Evolutionary conservation across 192 early-diverging fungal genomes (phyloP), one percentile per base, ranked within the genome.

Genomic region (Coemansia furcata): DNA sequence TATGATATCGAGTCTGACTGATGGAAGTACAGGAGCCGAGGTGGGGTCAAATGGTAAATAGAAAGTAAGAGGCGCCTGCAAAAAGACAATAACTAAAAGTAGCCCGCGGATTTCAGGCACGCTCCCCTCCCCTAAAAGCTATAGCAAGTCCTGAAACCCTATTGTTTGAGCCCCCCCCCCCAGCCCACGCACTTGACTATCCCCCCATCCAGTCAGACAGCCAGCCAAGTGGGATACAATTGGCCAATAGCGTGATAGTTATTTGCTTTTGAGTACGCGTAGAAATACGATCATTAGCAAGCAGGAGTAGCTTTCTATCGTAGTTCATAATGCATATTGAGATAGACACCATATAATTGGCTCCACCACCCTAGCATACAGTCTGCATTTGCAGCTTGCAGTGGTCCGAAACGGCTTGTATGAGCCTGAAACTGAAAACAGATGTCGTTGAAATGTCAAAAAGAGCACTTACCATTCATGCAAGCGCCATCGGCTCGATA

Each of bases 401-500:
- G 11, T 50, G 29, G 49, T 50, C 12, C n/a, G 49, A n/a, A 21
- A 9, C 3, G n/a, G 49, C 49, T 50, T 0, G 4, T 9, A 5
- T n/a, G n/a, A 44, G 49, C 29, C 50, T 33, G 32, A 17, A 58
- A 19, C n/a, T 47, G 19, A 36, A 36, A n/a, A 36, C 3, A 36
- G 17, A 58, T 32, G 19, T 12, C 26, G 52, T 32, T 55, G 52
- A 14, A 19, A 33, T 32, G 23, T 32, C 52, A 55, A 55, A 54
- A 55, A 29, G 23, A 29, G 52, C 30, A 30, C 52, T 12, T 30
- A 3, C 30, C 12, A 55, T 55, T 55, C 52, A 55, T 55, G 52
- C 52, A 33, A 55, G 29, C 52, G 52, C 52, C 52, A 55, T 55
- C 52, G 52, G 52, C 32, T 55, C 52, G 52, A 33, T 12, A 17